Conservation (phyloP, 2,329 filamentous ascomycete genomes). For the Arthrinium puccinioides region DNA sequence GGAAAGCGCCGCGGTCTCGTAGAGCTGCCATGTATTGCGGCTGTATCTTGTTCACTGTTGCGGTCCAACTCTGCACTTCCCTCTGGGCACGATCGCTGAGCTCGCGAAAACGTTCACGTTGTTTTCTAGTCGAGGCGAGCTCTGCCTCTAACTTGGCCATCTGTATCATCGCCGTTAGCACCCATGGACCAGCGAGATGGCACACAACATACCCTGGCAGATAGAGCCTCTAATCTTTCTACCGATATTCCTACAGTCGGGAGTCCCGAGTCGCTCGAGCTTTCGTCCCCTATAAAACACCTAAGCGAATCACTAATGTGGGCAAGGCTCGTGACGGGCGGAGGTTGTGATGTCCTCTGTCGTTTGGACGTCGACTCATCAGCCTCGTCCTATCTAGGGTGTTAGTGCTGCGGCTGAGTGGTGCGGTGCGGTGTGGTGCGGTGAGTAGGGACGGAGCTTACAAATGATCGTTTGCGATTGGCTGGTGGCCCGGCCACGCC, state of each 20-base stretch:
- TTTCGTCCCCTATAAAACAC: conserved; percentile 17
- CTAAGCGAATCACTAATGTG: conserved; percentile 23
- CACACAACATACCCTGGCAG: conserved; percentile 16
- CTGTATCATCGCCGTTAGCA: conserved; percentile 17
- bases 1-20: conserved; percentile 40
- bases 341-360: conserved; percentile 18
- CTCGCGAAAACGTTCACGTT: conserved; percentile 29
- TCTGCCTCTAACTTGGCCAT: conserved; percentile 28
- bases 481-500: conserved; percentile 10
- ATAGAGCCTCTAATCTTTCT: conserved; percentile 22
- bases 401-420: conserved; percentile 8
- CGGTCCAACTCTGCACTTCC: conserved; percentile 37
- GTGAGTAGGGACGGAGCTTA: conserved; percentile 24
- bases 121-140: conserved; percentile 23
- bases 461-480: conserved; percentile 43
- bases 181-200: not conserved
- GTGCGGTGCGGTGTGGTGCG: no score
- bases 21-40: conserved; percentile 22
- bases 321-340: conserved; percentile 16
- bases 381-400: conserved; percentile 23
- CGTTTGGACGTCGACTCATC: conserved; percentile 24
- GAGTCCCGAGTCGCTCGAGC: conserved; percentile 13
- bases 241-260: conserved; percentile 19
- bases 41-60: conserved; percentile 37
- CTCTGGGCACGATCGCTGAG: conserved; percentile 35